These are phyloP conservation scores for Tricholoma matsutake DNA, from an alignment of 768 basidiomycete species.

Conservation along the genomic window DNA sequence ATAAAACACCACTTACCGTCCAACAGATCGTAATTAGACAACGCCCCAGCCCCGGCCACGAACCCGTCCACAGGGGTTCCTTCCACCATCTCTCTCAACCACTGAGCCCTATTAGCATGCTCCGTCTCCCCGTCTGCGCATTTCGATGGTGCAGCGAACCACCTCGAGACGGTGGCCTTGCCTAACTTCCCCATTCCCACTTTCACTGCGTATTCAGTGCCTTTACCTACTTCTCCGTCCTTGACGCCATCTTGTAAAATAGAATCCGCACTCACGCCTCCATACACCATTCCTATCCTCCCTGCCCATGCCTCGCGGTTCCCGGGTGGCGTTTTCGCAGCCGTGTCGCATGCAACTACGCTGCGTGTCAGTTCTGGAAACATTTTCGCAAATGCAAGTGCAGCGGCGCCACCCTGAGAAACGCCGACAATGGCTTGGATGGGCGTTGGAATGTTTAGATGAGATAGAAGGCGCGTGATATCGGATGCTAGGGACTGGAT, in stretches of 20 bases:
- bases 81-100: constrained; percentile 36
- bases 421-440: constrained; percentile 49
- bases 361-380: constrained; percentile 33
- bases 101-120: constrained; percentile 14
- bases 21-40: constrained; percentile 43
- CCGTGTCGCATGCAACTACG: constrained; percentile 49
- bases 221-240: constrained; percentile 13
- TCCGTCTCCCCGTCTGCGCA: constrained; percentile 17
- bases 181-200: constrained; percentile 43
- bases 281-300: constrained; percentile 36
- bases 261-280: constrained; percentile 11
- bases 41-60: constrained; percentile 41
- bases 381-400: constrained; percentile 43
- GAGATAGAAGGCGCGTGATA: constrained; percentile 35
- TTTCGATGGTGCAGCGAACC: constrained; percentile 44
- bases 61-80: constrained; percentile 42
- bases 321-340: constrained; percentile 39
- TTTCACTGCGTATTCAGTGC: constrained; percentile 26
- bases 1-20: constrained; percentile 8
- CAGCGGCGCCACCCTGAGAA: constrained; percentile 50
- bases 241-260: constrained; percentile 7
- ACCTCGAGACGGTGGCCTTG: constrained; percentile 40
- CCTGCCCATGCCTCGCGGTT: constrained; percentile 50
- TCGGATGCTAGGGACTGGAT: constrained; percentile 46
- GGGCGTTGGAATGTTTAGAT: constrained; percentile 32